Conservation (phyloP, 2,329 filamentous ascomycete genomes). For the Pseudocercospora cruenta region DNA sequence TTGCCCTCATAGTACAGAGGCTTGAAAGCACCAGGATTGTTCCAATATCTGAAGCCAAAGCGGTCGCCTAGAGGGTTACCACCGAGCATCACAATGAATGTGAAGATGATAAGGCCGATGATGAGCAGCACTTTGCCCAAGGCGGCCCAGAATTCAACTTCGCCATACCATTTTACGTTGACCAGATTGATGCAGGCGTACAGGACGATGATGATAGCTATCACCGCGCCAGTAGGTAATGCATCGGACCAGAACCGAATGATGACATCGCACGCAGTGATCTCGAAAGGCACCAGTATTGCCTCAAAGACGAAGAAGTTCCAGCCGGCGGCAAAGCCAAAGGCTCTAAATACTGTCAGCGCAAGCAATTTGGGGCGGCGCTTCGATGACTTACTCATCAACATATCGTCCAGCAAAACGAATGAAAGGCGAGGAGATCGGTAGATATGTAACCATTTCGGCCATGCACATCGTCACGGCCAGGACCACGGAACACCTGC, state of each 20-base stretch:
- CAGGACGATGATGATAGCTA: slow-evolving; percentile 61
- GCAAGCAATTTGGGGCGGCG: slow-evolving; percentile 3
- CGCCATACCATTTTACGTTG: slow-evolving; percentile 72
- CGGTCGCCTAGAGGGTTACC: slow-evolving; percentile 73
- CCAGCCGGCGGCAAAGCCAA: slow-evolving; percentile 20
- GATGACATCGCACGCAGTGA: slow-evolving; percentile 61
- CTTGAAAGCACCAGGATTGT: slow-evolving; percentile 63
- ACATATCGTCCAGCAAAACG: slow-evolving; percentile 75
- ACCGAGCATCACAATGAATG: slow-evolving; percentile 78
- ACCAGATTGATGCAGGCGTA: slow-evolving; percentile 69
- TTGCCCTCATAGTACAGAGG: slow-evolving; percentile 64
- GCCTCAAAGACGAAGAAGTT: slow-evolving; percentile 37
- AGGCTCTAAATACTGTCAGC: not conserved
- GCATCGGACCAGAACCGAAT: slow-evolving; percentile 59
- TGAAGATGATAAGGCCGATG: slow-evolving; percentile 72
- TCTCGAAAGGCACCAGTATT: slow-evolving; percentile 35
- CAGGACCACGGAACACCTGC: slow-evolving; percentile 26
- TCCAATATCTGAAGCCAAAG: slow-evolving; percentile 73
- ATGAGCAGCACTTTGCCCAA: slow-evolving; percentile 68
- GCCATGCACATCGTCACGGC: slow-evolving; percentile 54
- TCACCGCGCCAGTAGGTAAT: slow-evolving; percentile 61
- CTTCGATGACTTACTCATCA: slow-evolving; percentile 66
- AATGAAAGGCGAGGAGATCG: slow-evolving; percentile 77
- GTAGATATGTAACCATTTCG: slow-evolving; percentile 77
- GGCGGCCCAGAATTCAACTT: slow-evolving; percentile 67